Percentiles rank a stretch among this genome's conserved stretches.
These are phyloP conservation scores for Lactarius vividus DNA, from an alignment of 768 basidiomycete genomes.

Conservation along the genomic window DNA sequence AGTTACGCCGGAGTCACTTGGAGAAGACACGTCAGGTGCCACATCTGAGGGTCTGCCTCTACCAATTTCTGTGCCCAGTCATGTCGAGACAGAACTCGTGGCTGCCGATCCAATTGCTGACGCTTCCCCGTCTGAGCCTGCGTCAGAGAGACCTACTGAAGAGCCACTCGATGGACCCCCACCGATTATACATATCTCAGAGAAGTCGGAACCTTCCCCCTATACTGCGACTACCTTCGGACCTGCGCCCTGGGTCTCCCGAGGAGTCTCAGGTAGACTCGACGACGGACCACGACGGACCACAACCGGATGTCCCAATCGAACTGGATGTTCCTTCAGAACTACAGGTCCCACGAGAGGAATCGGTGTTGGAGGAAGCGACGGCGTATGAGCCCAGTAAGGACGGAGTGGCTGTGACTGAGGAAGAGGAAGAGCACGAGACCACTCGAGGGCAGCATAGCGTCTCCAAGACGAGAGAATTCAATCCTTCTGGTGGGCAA, in stretches of 20 bases:
- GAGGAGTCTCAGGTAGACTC: conserved; percentile 6
- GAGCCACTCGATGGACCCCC: background rate
- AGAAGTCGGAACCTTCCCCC: background rate
- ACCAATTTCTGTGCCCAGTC: background rate
- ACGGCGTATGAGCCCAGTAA: background rate
- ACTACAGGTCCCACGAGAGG: background rate
- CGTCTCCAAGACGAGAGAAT: conserved; percentile 60
- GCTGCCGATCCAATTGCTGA: conserved; percentile 1
- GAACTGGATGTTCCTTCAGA: background rate
- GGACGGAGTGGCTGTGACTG: conserved; percentile 16
- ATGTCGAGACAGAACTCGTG: conserved; percentile 1
- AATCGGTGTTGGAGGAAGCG: background rate
- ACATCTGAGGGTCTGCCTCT: conserved; percentile 2
- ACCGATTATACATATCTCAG: background rate
- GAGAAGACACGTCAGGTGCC: background rate
- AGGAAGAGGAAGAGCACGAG: conserved; percentile 49
- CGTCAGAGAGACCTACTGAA: background rate
- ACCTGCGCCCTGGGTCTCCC: conserved; percentile 9
- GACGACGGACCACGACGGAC: conserved; percentile 1
- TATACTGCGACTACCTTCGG: background rate
- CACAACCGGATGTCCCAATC: background rate
- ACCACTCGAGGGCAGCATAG: conserved; percentile 51
- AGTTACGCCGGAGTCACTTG: background rate
- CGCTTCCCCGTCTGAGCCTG: background rate
- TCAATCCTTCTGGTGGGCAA: conserved; percentile 47